phyloP scores from a whole-genome alignment of 2,329 filamentous ascomycete genomes.

The Ceratocystis eucalypticola region DNA sequence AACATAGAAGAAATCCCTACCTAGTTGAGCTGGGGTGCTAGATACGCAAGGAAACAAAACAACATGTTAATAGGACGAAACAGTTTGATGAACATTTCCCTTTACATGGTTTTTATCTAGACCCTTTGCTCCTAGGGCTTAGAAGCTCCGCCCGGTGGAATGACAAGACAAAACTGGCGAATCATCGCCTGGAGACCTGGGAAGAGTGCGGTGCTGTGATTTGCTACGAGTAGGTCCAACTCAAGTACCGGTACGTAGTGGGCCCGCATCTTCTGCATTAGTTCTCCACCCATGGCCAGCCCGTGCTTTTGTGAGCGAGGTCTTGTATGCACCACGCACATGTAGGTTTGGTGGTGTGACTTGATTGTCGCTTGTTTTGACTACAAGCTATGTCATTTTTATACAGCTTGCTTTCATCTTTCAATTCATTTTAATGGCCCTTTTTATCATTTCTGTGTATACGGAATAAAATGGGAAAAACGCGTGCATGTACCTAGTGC shows the following conservation, averaged over 20 bases:
- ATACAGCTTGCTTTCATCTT: not conserved
- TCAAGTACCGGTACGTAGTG: not conserved
- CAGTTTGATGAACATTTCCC: not conserved
- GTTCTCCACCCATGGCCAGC: not conserved
- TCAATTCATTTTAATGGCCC: not conserved
- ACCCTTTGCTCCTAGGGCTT: too few species aligned
- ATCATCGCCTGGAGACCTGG: not conserved
- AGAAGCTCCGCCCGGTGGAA: too few species aligned
- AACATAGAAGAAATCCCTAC: not conserved
- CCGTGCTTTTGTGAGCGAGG: constrained; percentile 6
- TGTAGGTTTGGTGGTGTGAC: constrained; percentile 15
- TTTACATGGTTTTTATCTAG: too few species aligned
- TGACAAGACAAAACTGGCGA: not conserved
- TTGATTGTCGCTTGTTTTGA: constrained; percentile 12
- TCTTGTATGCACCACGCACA: constrained; percentile 11
- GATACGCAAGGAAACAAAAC: not conserved
- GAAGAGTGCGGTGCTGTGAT: not conserved
- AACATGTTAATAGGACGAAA: not conserved
- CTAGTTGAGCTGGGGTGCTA: not conserved
- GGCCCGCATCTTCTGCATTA: not conserved
- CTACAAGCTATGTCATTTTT: constrained; percentile 10
- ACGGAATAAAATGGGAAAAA: not conserved
- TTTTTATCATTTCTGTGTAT: not conserved
- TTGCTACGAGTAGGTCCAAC: not conserved
- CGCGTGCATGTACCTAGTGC: not conserved